Percentiles rank a stretch among this genome's conserved stretches.
Conservation (phyloP, 768 basidiomycete genomes). For the Rickenella mellea region DNA sequence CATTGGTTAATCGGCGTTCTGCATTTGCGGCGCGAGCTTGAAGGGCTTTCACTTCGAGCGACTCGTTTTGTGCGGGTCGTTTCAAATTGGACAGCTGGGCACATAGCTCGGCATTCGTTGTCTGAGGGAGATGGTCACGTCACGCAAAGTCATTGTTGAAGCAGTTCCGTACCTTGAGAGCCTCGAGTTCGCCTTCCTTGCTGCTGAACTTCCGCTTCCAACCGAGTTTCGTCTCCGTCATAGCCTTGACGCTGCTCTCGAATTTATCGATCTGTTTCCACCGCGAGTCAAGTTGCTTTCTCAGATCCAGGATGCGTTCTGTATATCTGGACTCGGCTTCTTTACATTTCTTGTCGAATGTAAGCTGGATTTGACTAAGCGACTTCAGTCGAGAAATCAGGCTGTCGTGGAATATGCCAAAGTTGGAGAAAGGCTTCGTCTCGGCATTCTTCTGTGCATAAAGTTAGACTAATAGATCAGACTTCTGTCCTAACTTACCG, state of each 20-base stretch:
- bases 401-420: conserved; percentile 89
- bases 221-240: conserved; percentile 67
- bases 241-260: conserved; percentile 73
- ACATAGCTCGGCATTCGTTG: conserved; percentile 64
- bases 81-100: conserved; percentile 56
- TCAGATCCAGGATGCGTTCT: conserved; percentile 70
- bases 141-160: background rate
- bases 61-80: conserved; percentile 48
- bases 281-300: conserved; percentile 77
- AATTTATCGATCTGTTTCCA: conserved; percentile 94
- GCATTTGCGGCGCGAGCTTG: conserved; percentile 71
- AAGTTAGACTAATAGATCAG: background rate
- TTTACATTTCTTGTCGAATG: conserved; percentile 81
- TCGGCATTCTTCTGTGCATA: conserved; percentile 67
- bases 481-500: conserved; percentile 36
- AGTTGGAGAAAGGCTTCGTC: conserved; percentile 91
- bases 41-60: conserved; percentile 63
- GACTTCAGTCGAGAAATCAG: conserved; percentile 80
- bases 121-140: conserved; percentile 27
- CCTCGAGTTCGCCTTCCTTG: conserved; percentile 87
- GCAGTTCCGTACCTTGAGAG: conserved; percentile 53
- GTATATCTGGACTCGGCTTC: conserved; percentile 64
- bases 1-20: conserved; percentile 78
- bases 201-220: conserved; percentile 78
- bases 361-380: conserved; percentile 72